These are phyloP conservation scores for Metroxylon sagu DNA, from an alignment of 176 grass and related monocot species.

Conservation along the genomic window DNA sequence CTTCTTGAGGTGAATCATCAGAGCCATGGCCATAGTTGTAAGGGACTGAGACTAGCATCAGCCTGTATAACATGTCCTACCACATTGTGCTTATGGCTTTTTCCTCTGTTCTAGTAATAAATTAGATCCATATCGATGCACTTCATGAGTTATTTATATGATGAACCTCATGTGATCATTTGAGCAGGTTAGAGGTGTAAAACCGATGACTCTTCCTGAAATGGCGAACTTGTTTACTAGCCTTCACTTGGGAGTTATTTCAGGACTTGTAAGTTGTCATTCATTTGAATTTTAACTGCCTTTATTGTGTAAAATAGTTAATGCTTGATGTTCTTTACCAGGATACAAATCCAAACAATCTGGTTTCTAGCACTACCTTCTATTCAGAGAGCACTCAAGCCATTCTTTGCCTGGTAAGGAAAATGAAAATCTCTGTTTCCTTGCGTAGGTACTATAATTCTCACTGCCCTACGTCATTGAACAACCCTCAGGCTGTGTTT, in stretches of 20 bases:
- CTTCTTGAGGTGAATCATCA: too few relatives aligned
- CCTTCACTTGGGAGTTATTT: slow-evolving; percentile 74
- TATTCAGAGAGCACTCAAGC: slow-evolving; percentile 70
- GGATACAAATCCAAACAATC: slow-evolving; percentile 93
- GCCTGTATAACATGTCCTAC: too few relatives aligned
- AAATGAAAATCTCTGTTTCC: not conserved
- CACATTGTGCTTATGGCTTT: too few relatives aligned
- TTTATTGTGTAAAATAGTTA: slow-evolving; percentile 12
- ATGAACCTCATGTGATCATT: slow-evolving; percentile 7
- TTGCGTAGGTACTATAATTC: not conserved
- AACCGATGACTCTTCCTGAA: slow-evolving; percentile 72
- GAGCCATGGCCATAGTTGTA: too few relatives aligned
- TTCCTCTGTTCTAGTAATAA: too few relatives aligned
- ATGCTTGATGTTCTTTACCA: slow-evolving; percentile 24
- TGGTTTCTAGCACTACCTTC: slow-evolving; percentile 78
- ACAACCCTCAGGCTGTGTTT: too few relatives aligned
- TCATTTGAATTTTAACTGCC: slow-evolving; percentile 5
- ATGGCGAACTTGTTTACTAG: slow-evolving; percentile 69
- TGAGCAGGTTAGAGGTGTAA: slow-evolving; percentile 84
- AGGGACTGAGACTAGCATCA: too few relatives aligned
- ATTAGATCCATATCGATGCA: too few relatives aligned
- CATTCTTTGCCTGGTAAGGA: slow-evolving; percentile 89
- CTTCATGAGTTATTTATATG: not conserved
- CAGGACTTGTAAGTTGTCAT: slow-evolving; percentile 70
- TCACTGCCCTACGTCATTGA: too few relatives aligned